Percentiles rank a stretch among this genome's conserved stretches.
phyloP scores from a whole-genome alignment of 805 yeast species.

The Candida nitratophila region DNA sequence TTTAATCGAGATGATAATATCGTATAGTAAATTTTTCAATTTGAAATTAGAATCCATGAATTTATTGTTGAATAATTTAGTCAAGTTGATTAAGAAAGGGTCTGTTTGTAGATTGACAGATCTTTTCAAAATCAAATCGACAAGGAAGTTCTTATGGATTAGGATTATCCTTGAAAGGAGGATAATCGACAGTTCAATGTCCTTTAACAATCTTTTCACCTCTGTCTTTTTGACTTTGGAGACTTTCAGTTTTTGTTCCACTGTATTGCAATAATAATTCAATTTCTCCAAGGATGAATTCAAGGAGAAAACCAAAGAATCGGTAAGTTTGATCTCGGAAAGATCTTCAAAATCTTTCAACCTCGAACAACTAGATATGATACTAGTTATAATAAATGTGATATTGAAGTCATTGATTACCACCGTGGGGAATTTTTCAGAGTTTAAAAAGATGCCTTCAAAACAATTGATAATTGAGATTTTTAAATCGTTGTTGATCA shows the following conservation, averaged over 20 bases:
- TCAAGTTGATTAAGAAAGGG: constrained; percentile 39
- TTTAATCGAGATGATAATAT: constrained; percentile 49
- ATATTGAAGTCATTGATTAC: constrained; percentile 19
- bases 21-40: constrained; percentile 50
- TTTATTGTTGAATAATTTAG: constrained; percentile 36
- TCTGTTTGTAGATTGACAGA: constrained; percentile 34
- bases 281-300: constrained; percentile 33
- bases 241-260: constrained; percentile 11
- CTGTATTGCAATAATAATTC: constrained; percentile 20
- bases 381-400: constrained; percentile 34
- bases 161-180: constrained; percentile 48
- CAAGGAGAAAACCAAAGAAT: constrained; percentile 33
- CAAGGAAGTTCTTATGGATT: constrained; percentile 47
- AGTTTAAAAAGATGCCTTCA: constrained; percentile 34
- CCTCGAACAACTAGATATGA: constrained; percentile 40
- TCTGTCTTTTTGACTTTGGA: not conserved
- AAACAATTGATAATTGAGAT: constrained; percentile 27
- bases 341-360: constrained; percentile 9
- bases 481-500: constrained; percentile 27
- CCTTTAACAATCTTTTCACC: constrained; percentile 6
- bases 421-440: constrained; percentile 31
- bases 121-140: constrained; percentile 36
- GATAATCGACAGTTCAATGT: constrained; percentile 30
- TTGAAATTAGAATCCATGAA: constrained; percentile 39
- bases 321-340: constrained; percentile 20